Evolutionary conservation across 2,329 filamentous ascomycete genomes (phyloP).

Genomic region (Trichoderma sp.): DNA sequence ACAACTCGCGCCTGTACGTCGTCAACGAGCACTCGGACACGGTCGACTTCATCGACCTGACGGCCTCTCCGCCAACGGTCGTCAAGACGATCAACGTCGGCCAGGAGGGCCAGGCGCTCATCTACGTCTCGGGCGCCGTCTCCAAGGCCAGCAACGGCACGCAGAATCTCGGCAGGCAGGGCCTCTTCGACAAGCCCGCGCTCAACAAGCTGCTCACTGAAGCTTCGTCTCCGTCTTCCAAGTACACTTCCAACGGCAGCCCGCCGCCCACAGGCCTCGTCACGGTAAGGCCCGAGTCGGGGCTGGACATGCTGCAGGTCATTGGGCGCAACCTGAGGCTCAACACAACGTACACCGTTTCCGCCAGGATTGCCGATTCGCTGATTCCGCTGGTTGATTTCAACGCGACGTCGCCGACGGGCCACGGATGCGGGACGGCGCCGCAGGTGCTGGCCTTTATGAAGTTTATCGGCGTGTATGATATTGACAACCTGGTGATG

Average conservation of each 20-base stretch:
- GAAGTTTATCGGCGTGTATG: slow-evolving; percentile 25
- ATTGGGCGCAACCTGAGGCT: slow-evolving; percentile 24
- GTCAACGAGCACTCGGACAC: slow-evolving; percentile 27
- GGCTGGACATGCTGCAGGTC: slow-evolving; percentile 27
- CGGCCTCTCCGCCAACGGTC: slow-evolving; percentile 2
- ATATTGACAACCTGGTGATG: slow-evolving; percentile 19
- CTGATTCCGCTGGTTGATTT: slow-evolving; percentile 26
- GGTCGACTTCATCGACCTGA: slow-evolving; percentile 25
- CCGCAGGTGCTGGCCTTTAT: slow-evolving; percentile 25
- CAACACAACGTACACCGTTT: slow-evolving; percentile 26
- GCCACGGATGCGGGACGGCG: slow-evolving; percentile 24
- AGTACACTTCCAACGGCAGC: not conserved
- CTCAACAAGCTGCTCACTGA: slow-evolving; percentile 22
- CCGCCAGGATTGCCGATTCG: not conserved
- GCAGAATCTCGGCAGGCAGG: slow-evolving; percentile 24
- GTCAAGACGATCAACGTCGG: slow-evolving; percentile 22
- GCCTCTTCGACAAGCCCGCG: slow-evolving; percentile 17
- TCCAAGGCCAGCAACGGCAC: slow-evolving; percentile 14
- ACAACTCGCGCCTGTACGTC: slow-evolving; percentile 25
- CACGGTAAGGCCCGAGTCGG: slow-evolving; percentile 24
- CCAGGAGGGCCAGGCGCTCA: slow-evolving; percentile 26
- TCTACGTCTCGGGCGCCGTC: slow-evolving; percentile 26
- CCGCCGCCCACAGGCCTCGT: slow-evolving; percentile 16
- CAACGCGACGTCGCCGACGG: slow-evolving; percentile 15
- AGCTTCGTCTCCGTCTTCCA: not conserved